Base-by-base conservation (phyloP, 2,329 filamentous ascomycete genomes). In the Tolypocladium capitatum region DNA sequence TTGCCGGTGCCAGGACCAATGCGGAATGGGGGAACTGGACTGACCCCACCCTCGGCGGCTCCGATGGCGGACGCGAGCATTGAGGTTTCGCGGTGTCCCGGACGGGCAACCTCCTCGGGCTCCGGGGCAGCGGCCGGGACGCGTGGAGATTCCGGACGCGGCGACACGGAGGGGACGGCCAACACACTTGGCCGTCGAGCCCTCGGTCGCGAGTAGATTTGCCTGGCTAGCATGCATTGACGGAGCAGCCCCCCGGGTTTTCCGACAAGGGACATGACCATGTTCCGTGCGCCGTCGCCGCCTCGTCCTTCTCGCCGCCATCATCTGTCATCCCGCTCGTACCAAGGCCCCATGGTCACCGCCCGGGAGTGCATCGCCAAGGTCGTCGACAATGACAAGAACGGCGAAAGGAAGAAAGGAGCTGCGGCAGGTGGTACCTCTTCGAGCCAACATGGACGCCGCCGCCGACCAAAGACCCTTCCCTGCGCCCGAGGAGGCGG, bases 391-490 rank as follows among this genome's bases (percentile, higher is more conserved):
- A 35, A 11, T 20, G 11, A 38, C 20, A 38, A 24, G 14, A 16
- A 16, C 21, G 20, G 9, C 21, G 20, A n/a, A 21, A 3, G 14
- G 6, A 27, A 27, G 13, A 40, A 24, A 4, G 21, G 21, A 27
- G 21, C 14, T 16, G 21, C 21, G 14, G 14, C 14, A 30, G 10
- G 5, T 31, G 21, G 2, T 67, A 63, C 53, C 66, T 64, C 24
- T 61, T 64, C 3, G 46, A 55, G 18, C 62, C 65, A 3, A 54
- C 57, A 3, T 68, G 58, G 49, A 58, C 52, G 10, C 64, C 64
- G 13, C 65, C 66, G 30, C 67, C 66, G 1, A 55, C 70, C 45
- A 50, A 57, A 41, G 68, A 72, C 36, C 70, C 21, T 72, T 72
- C 51, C 68, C 69, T 2, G 58, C 63, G 7, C 58, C 72, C 9